Evolutionary conservation across 257 asterid species (phyloP).

Genomic region (Jacaranda copaia): DNA sequence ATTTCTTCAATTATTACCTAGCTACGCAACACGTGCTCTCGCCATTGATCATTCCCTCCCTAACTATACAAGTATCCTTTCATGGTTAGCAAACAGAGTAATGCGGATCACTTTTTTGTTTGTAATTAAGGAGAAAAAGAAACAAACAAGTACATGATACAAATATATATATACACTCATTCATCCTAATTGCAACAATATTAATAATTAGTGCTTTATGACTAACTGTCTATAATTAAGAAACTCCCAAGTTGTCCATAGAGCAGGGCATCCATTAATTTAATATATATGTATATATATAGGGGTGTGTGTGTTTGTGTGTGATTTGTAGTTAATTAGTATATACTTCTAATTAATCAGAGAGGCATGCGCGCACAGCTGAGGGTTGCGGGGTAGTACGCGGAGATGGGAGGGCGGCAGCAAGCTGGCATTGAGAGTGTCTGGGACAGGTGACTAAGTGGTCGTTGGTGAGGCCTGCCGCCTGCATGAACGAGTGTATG

Average conservation of each 20-base stretch:
- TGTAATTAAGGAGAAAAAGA: no score
- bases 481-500: conserved; percentile 89
- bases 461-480: conserved; percentile 88
- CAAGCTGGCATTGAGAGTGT: conserved; percentile 42
- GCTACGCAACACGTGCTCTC: not conserved
- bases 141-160: no score
- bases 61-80: not conserved
- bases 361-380: not conserved
- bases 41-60: not conserved
- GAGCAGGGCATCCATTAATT: no score
- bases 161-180: no score
- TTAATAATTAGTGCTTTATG: no score
- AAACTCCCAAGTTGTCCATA: no score
- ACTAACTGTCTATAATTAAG: no score
- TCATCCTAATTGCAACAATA: no score
- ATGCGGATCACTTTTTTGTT: no score
- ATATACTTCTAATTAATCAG: not conserved
- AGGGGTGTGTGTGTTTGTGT: no score
- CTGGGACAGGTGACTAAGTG: conserved; percentile 75
- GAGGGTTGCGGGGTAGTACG: not conserved
- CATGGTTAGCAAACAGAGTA: not conserved
- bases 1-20: not conserved
- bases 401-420: not conserved
- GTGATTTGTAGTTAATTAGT: not conserved
- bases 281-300: no score